Conservation (phyloP, 2,329 filamentous ascomycete species). For the Colletotrichum tanaceti region DNA sequence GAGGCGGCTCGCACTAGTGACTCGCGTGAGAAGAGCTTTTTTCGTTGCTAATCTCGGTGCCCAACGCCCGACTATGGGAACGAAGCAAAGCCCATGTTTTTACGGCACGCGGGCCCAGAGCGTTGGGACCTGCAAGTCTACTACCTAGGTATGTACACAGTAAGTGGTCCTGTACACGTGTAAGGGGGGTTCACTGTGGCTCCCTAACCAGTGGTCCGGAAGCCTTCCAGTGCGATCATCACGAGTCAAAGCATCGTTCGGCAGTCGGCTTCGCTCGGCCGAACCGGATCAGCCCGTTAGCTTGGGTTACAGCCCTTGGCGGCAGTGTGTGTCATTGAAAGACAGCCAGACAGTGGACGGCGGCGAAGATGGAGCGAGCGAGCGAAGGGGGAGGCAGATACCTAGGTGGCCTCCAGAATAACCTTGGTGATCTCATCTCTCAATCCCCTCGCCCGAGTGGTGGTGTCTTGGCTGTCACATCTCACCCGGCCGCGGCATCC, state of each 20-base stretch:
- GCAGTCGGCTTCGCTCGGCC: not conserved
- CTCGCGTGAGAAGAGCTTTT: slow-evolving; percentile 17
- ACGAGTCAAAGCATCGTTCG: slow-evolving; percentile 31
- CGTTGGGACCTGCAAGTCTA: slow-evolving; percentile 8
- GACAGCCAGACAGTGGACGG: not conserved
- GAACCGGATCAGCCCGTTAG: not conserved
- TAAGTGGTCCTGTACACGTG: no score
- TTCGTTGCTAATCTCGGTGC: slow-evolving; percentile 31
- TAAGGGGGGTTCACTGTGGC: slow-evolving; percentile 17
- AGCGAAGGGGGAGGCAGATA: not conserved
- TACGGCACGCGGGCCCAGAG: slow-evolving; percentile 11
- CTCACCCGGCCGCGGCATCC: slow-evolving; percentile 26
- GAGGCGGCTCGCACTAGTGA: slow-evolving; percentile 17
- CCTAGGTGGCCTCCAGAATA: slow-evolving; percentile 3
- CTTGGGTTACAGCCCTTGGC: not conserved
- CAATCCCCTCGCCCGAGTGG: not conserved
- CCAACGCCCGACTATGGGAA: slow-evolving; percentile 27
- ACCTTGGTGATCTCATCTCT: slow-evolving; percentile 2
- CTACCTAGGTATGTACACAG: no score
- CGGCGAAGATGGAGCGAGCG: no score
- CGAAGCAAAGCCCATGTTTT: slow-evolving; percentile 1
- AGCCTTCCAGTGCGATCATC: slow-evolving; percentile 12
- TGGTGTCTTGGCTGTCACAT: slow-evolving; percentile 15
- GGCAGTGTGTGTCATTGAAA: not conserved
- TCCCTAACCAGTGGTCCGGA: slow-evolving; percentile 21